Evolutionary conservation across 129 eudicot genomes (phyloP).

Genomic region (Flaveria bidentis): DNA sequence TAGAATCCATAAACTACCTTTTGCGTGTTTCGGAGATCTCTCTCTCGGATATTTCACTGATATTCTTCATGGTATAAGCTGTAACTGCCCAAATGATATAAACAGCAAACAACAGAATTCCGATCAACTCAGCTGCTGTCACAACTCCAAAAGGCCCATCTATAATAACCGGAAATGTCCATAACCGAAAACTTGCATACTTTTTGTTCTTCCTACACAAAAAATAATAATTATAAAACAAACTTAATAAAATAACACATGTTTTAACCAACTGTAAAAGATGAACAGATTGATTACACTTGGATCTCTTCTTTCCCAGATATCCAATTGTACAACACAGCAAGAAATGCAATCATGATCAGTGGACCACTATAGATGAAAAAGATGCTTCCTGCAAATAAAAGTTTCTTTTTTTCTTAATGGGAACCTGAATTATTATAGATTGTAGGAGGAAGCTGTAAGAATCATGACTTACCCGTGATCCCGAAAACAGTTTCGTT

Average conservation of each 20-base stretch:
- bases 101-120: slow-evolving; percentile 54
- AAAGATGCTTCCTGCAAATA: slow-evolving; percentile 62
- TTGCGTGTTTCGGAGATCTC: slow-evolving; percentile 27
- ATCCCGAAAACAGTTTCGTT: slow-evolving; percentile 52
- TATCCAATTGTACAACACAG: slow-evolving; percentile 46
- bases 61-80: slow-evolving; percentile 41
- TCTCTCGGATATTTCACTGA: slow-evolving; percentile 26
- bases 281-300: slow-evolving; percentile 41
- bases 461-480: slow-evolving; percentile 45
- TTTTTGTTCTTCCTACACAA: slow-evolving; percentile 50
- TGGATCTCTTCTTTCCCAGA: slow-evolving; percentile 56
- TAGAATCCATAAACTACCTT: slow-evolving; percentile 34
- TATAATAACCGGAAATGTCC: slow-evolving; percentile 84
- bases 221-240: not conserved
- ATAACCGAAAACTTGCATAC: slow-evolving; percentile 60
- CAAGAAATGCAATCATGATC: slow-evolving; percentile 66
- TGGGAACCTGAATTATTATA: too few relatives aligned
- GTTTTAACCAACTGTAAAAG: not conserved
- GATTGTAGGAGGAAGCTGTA: not conserved
- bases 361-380: slow-evolving; percentile 65
- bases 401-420: not conserved
- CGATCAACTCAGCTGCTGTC: slow-evolving; percentile 83
- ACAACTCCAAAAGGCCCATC: slow-evolving; percentile 97
- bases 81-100: slow-evolving; percentile 63
- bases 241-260: not conserved